A percentile compares a stretch with the other conserved stretches of the same genome.
Evolutionary conservation across 345 rosid species (phyloP).

Genomic region (Gynandropsis gynandra): DNA sequence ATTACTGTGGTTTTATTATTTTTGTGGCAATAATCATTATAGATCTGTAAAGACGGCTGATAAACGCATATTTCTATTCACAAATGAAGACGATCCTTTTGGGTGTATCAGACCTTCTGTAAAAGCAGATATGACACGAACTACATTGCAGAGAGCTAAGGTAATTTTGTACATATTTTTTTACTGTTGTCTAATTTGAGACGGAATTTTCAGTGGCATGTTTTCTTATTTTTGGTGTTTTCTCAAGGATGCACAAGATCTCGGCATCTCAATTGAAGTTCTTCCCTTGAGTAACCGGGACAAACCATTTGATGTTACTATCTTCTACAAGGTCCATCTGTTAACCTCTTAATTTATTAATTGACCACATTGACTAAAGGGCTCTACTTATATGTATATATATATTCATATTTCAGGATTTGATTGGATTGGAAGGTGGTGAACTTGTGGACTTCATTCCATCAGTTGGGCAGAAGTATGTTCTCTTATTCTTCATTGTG

Average conservation of each 20-base stretch:
- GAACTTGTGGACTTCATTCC: constrained; percentile 56
- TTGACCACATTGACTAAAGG: constrained; percentile 9
- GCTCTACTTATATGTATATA: constrained; percentile 2
- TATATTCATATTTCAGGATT: constrained; percentile 40
- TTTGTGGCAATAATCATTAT: constrained; percentile 18
- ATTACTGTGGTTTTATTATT: constrained; percentile 12
- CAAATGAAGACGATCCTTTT: constrained; percentile 95
- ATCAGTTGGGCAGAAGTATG: constrained; percentile 61
- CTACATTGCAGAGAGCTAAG: constrained; percentile 92
- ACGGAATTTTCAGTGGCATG: constrained; percentile 1
- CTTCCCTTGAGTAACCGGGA: constrained; percentile 62
- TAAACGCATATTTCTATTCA: constrained; percentile 75
- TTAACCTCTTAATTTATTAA: constrained; percentile 18
- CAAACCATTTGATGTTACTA: constrained; percentile 55
- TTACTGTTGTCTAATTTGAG: constrained; percentile 6
- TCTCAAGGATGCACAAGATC: constrained; percentile 89
- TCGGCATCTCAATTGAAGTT: constrained; percentile 88
- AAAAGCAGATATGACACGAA: constrained; percentile 81
- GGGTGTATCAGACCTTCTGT: constrained; percentile 61
- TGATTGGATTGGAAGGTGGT: constrained; percentile 65
- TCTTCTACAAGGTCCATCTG: constrained; percentile 35
- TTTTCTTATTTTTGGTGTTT: constrained; percentile 18
- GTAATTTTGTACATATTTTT: constrained; percentile 27
- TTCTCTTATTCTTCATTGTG: constrained; percentile 5
- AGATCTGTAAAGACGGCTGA: constrained; percentile 85